Evolutionary conservation across 192 early-diverging fungal genomes (phyloP).

Genomic region (Umbelopsis ramanniana): DNA sequence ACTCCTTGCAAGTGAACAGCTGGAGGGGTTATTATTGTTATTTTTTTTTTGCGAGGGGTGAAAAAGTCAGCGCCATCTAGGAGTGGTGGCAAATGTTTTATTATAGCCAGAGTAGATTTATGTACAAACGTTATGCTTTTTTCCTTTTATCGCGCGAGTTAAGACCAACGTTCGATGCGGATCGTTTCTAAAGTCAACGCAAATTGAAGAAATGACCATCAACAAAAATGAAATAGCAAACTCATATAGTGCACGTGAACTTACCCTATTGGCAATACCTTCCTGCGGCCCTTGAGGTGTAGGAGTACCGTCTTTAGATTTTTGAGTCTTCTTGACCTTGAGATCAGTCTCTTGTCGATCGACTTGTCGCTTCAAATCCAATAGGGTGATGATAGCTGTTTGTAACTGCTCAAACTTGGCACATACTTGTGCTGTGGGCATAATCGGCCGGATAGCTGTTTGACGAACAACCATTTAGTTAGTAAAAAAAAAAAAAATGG

Average conservation of each 20-base stretch:
- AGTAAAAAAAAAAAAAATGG: neutral
- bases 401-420: slow-evolving; percentile 80
- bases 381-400: slow-evolving; percentile 70
- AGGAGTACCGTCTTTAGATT: slow-evolving; percentile 19
- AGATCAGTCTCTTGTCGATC: slow-evolving; percentile 50
- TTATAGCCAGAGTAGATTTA: neutral
- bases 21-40: no score
- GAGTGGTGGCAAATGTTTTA: slow-evolving; percentile 8
- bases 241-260: neutral
- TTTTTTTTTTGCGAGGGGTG: neutral
- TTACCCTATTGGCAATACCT: slow-evolving; percentile 2
- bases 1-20: no score
- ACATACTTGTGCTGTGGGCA: slow-evolving; percentile 84
- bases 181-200: slow-evolving; percentile 21
- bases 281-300: neutral
- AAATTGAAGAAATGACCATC: neutral
- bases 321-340: slow-evolving; percentile 26
- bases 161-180: slow-evolving; percentile 18
- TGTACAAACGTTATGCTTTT: slow-evolving; percentile 6
- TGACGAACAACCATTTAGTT: neutral
- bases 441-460: slow-evolving; percentile 65
- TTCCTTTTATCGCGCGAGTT: slow-evolving; percentile 23
- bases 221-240: slow-evolving; percentile 15
- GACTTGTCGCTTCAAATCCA: slow-evolving; percentile 82
- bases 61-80: neutral